phyloP scores from a whole-genome alignment of 2,329 filamentous ascomycete species.

The Nigrograna mackinnonii region DNA sequence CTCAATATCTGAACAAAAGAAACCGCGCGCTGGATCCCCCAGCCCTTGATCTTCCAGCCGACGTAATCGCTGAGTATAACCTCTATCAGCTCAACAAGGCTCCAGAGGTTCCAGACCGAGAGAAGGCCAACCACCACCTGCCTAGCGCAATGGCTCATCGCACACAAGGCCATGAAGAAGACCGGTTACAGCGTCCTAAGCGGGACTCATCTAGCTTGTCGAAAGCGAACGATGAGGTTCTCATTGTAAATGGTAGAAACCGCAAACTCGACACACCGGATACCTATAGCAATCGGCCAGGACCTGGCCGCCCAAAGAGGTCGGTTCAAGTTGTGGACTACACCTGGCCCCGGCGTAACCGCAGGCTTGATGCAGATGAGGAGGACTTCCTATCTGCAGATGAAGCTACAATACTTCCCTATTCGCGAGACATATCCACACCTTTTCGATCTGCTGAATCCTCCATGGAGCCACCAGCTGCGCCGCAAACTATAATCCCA shows the following conservation, averaged over 20 bases:
- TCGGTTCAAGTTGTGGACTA: conserved; percentile 28
- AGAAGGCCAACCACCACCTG: too few species aligned
- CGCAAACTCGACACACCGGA: conserved; percentile 10
- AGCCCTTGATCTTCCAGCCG: conserved; percentile 19
- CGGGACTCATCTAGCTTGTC: not conserved
- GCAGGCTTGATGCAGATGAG: conserved; percentile 1
- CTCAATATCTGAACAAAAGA: conserved; percentile 26
- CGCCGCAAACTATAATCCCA: conserved; percentile 12
- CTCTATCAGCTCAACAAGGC: not conserved
- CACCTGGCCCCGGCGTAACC: conserved; percentile 24
- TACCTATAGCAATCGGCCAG: conserved; percentile 15
- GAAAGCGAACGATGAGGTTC: not conserved
- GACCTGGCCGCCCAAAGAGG: conserved; percentile 21
- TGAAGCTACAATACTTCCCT: not conserved
- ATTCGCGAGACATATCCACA: not conserved
- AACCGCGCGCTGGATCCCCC: conserved; percentile 26
- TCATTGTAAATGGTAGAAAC: not conserved
- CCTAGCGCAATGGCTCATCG: too few species aligned
- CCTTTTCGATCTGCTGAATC: not conserved
- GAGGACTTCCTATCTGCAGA: too few species aligned
- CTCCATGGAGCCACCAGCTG: too few species aligned
- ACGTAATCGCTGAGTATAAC: not conserved
- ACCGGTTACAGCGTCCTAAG: not conserved
- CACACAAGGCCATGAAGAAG: not conserved
- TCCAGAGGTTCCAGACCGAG: too few species aligned